Base-by-base conservation (phyloP, 2,329 filamentous ascomycete species). In the Biscogniauxia marginata region DNA sequence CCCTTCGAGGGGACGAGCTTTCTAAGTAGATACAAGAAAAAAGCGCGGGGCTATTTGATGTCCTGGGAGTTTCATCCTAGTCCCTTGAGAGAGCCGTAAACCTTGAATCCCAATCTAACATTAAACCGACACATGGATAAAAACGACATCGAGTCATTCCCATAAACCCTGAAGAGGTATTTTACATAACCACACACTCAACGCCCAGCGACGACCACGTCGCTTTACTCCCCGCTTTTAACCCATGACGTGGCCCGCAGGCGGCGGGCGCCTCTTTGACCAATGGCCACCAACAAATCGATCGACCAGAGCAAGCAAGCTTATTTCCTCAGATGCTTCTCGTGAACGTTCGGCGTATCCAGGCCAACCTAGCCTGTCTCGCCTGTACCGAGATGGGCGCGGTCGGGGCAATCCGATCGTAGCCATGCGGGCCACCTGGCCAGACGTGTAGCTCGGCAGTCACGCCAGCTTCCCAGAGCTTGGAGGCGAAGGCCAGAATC, bases 371-470 rank as follows among this genome's bases (percentile, higher is more conserved):
- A 46, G 66, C 62, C 47, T 65, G 60, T n/a, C 62, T 64, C 13
- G 67, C 67, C 48, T 69, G 57, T 46, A 65, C 63, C 7, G 68
- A 67, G 50, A 70, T 67, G 39, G 66, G 63, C 19, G 67, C 66
- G 16, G 55, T 60, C 16, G 68, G 67, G 25, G 62, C 63, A 53
- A 69, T 65, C 44, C 66, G 63, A 50, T 72, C 70, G 23, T 71
- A 72, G 19, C 68, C 69, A 54, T 72, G 70, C 23, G 65, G 68
- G 2, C 65, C 65, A 20, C 70, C 71, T 8, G 67, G 65, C 68
- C 70, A 73, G 49, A 74, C 66, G 58, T 74, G 72, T 49, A 74
- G 60, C 50, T 75, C 71, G 39, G 66, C 65, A 45, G 65, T 62
- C 4, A 71, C 67, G 6, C 72, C 71, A 5, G 53, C 59, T n/a